Conservation (phyloP, 305 asterid species). For the Petunia hybrid region DNA sequence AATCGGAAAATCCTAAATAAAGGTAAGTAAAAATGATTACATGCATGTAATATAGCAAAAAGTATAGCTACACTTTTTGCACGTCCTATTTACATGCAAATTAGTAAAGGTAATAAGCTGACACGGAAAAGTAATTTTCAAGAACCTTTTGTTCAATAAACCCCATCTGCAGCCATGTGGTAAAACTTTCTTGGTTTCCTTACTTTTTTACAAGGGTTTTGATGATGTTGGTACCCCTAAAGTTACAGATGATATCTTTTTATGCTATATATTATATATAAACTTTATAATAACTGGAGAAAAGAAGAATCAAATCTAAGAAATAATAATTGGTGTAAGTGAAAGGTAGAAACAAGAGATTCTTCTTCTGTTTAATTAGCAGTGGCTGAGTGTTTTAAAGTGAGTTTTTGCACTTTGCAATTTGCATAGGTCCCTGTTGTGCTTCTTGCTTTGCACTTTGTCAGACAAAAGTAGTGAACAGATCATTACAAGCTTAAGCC, state of each 20-base stretch:
- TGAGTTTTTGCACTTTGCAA: neutral
- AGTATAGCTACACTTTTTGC: too few relatives aligned
- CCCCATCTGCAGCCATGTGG: conserved; percentile 17
- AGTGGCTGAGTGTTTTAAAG: neutral
- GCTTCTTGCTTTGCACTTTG: conserved; percentile 22
- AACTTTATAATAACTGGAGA: conserved; percentile 4
- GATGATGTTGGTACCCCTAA: conserved; percentile 19
- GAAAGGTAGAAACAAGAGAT: conserved; percentile 23
- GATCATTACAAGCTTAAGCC: neutral
- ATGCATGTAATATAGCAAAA: neutral
- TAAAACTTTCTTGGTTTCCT: conserved; percentile 19
- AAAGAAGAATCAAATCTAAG: conserved; percentile 30
- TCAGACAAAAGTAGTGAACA: conserved; percentile 20
- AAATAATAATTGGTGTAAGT: conserved; percentile 29
- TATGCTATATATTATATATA: neutral
- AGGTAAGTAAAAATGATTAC: neutral
- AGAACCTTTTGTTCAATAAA: conserved; percentile 12
- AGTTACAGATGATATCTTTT: conserved; percentile 15
- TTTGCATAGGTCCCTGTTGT: neutral
- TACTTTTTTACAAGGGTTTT: neutral
- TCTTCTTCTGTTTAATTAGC: conserved; percentile 8
- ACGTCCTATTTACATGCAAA: neutral
- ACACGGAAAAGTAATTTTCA: neutral
- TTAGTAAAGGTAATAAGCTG: conserved; percentile 6
- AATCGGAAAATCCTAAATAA: too few relatives aligned